Base-by-base conservation (phyloP, 805 yeast genomes). In the Candida golubevii region DNA sequence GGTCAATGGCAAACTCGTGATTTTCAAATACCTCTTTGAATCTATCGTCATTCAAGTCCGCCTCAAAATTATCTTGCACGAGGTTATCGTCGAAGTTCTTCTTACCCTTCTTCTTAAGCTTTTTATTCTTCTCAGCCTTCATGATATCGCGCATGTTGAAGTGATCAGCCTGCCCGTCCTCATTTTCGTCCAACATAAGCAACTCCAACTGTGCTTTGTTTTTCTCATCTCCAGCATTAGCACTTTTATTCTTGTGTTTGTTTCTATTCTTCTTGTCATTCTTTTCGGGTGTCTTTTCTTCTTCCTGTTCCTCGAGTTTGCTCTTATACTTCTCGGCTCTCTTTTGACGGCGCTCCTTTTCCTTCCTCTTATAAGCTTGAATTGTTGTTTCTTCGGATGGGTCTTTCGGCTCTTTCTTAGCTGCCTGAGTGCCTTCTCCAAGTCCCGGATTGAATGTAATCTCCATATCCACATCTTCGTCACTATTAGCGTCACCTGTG, bases 1-100 rank as follows among this genome's bases (percentile, higher is more conserved):
- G 95, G 65, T 95, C 99, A 60, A 95, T 89, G 10, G 97, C 97
- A 66, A 80, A 93, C 49, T 85, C 93, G 50, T 87, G 96, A 49
- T 80, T 83, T 57, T 88, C 88, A 59, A 83, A 88, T 51, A 89
- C 72, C 52, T 85, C 95, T 38, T 75, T 75, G 72, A 93, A 93
- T 68, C 99, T 83, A 12, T 85, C 82, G 72, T 93, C 99, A 35
- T 72, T 71, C 57, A 87, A 78, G 57, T 88, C 89, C 36, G 89
- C 78, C 52, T 77, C 71, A 63, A 86, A 83, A 27, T 63, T 67
- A 38, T 70, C 79, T 47, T 69, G 78, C 6, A 57, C 53, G 40
- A 69, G 67, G 36, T 67, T 74, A 47, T 75, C 80, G 43, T 78
- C 82, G 33, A 74, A 73, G 44, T 77, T 76, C 57, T 71, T 75